phyloP scores from a whole-genome alignment of 495 filamentous ascomycete genomes.

The Penicillium pancosmium region DNA sequence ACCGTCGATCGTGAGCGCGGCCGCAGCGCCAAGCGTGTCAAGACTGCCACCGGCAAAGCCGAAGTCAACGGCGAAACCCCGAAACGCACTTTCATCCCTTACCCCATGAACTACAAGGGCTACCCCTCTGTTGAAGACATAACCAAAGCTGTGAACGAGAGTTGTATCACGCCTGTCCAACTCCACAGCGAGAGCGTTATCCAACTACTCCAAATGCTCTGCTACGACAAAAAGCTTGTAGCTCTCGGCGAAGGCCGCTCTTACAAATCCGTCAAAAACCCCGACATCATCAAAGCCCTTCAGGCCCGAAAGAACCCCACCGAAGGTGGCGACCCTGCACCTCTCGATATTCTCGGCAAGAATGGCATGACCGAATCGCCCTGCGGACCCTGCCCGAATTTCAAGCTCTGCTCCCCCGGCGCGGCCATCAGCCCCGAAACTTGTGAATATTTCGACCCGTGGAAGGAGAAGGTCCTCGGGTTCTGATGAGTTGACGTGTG shows the following conservation, averaged over 20 bases:
- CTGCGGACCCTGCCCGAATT: slow-evolving; percentile 93
- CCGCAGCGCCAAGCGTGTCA: slow-evolving; percentile 44
- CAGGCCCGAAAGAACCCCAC: slow-evolving; percentile 42
- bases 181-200: slow-evolving; percentile 72
- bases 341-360: slow-evolving; percentile 33
- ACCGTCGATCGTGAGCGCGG: slow-evolving; percentile 32
- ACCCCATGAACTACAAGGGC: slow-evolving; percentile 65
- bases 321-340: slow-evolving; percentile 32
- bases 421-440: slow-evolving; percentile 85
- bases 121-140: slow-evolving; percentile 80
- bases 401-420: slow-evolving; percentile 84
- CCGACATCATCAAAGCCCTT: slow-evolving; percentile 39
- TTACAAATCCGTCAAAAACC: slow-evolving; percentile 53
- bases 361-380: slow-evolving; percentile 85
- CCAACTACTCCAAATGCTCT: slow-evolving; percentile 80
- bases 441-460: slow-evolving; percentile 88
- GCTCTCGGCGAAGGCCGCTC: slow-evolving; percentile 48
- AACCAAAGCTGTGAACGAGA: slow-evolving; percentile 66
- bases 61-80: slow-evolving; percentile 37
- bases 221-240: slow-evolving; percentile 75
- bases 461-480: slow-evolving; percentile 58
- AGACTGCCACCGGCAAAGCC: slow-evolving; percentile 43
- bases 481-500: slow-evolving; percentile 30
- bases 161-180: slow-evolving; percentile 64
- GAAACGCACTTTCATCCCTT: slow-evolving; percentile 55